phyloP scores from a whole-genome alignment of 2,329 filamentous ascomycete species.

The Hypoxylon sp. region DNA sequence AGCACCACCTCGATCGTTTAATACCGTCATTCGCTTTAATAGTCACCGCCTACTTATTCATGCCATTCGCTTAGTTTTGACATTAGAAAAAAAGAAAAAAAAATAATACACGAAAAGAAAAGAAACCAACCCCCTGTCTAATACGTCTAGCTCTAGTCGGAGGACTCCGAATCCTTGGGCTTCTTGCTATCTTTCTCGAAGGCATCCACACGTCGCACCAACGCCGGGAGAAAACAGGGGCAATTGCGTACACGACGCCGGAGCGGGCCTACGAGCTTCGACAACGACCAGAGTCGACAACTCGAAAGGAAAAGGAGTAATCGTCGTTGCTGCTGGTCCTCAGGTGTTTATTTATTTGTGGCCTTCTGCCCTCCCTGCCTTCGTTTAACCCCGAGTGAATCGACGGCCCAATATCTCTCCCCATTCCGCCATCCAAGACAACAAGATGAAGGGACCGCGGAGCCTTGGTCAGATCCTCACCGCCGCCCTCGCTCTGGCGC shows the following conservation, averaged over 20 bases:
- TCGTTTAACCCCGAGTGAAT: constrained; percentile 10
- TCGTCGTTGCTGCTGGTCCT: constrained; percentile 17
- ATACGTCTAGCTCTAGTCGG: constrained; percentile 28
- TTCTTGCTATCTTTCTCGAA: constrained; percentile 29
- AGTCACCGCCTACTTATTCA: constrained; percentile 13
- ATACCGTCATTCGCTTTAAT: constrained; percentile 42
- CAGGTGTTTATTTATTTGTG: constrained; percentile 22
- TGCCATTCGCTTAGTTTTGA: constrained; percentile 39
- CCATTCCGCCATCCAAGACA: constrained; percentile 40
- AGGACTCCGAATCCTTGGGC: constrained; percentile 32
- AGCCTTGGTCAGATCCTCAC: constrained; percentile 58
- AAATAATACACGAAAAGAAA: background rate
- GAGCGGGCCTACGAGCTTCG: constrained; percentile 7
- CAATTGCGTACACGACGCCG: constrained; percentile 17
- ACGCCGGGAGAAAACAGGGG: constrained; percentile 24
- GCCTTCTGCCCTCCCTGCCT: constrained; percentile 20
- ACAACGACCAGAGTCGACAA: constrained; percentile 11
- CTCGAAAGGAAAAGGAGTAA: background rate
- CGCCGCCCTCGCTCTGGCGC: constrained; percentile 60
- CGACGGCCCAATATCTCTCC: constrained; percentile 23
- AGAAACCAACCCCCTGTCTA: constrained; percentile 13
- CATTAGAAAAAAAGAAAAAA: background rate
- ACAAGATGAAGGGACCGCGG: constrained; percentile 59
- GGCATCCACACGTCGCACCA: constrained; percentile 29
- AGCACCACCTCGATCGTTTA: constrained; percentile 25